Evolutionary conservation across 2,329 filamentous ascomycete genomes (phyloP).

Genomic region (Pyrenophora tritici-repentis): DNA sequence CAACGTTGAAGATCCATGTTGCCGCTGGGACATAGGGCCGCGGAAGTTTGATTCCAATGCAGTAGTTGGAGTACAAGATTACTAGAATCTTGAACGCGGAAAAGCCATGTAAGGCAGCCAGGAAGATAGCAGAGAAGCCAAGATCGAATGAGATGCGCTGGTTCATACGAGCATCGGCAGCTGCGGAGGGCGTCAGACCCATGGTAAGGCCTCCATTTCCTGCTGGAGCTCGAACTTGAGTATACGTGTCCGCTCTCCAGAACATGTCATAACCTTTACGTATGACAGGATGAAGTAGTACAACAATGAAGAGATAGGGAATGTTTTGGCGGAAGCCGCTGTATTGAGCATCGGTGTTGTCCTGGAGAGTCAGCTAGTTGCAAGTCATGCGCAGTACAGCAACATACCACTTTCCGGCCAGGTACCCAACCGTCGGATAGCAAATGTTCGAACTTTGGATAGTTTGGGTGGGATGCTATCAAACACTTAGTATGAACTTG

Average conservation of each 20-base stretch:
- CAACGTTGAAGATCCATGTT: slow-evolving; percentile 91
- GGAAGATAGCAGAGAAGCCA: slow-evolving; percentile 77
- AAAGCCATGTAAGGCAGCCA: slow-evolving; percentile 80
- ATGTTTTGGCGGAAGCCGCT: slow-evolving; percentile 82
- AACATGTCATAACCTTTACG: slow-evolving; percentile 71
- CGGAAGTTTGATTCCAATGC: slow-evolving; percentile 73
- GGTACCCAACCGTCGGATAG: slow-evolving; percentile 88
- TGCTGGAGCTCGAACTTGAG: slow-evolving; percentile 46
- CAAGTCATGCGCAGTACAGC: neutral
- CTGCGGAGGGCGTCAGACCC: slow-evolving; percentile 53
- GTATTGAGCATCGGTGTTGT: slow-evolving; percentile 90
- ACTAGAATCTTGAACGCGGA: slow-evolving; percentile 80
- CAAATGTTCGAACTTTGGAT: slow-evolving; percentile 70
- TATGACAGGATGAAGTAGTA: slow-evolving; percentile 78
- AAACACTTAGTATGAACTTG: slow-evolving; percentile 6
- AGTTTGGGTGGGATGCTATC: slow-evolving; percentile 79
- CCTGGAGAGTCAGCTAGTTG: slow-evolving; percentile 55
- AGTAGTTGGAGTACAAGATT: slow-evolving; percentile 83
- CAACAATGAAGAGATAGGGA: slow-evolving; percentile 74
- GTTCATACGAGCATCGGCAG: slow-evolving; percentile 59
- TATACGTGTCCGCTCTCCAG: slow-evolving; percentile 53
- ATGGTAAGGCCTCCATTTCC: slow-evolving; percentile 44
- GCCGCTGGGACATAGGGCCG: slow-evolving; percentile 70
- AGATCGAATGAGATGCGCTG: slow-evolving; percentile 83
- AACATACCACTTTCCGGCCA: slow-evolving; percentile 78